Percentiles rank a stretch among this genome's conserved stretches.
These are phyloP conservation scores for Ceratobasidium sp. DNA, from an alignment of 1,284 basidiomycete genomes.

Conservation along the genomic window DNA sequence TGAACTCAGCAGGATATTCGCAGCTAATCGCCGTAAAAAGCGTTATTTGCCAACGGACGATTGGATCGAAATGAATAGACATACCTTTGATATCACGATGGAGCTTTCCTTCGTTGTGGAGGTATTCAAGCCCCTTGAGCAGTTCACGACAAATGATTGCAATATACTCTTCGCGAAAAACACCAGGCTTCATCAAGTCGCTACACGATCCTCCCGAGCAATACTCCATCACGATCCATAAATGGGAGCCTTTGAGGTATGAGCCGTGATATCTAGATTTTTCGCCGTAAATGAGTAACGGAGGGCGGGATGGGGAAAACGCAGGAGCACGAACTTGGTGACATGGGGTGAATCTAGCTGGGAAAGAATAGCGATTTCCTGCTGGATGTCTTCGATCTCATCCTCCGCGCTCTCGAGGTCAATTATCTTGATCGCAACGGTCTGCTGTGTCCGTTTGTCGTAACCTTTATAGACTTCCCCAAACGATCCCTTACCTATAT, in stretches of 20 bases:
- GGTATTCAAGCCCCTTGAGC: slow-evolving; percentile 91
- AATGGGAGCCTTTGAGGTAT: slow-evolving; percentile 91
- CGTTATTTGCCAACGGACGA: not conserved
- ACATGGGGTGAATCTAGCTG: slow-evolving; percentile 96
- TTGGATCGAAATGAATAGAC: too few species aligned
- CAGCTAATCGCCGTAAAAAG: slow-evolving; percentile 67
- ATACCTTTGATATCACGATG: slow-evolving; percentile 93
- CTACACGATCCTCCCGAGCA: slow-evolving; percentile 89
- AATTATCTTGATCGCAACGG: slow-evolving; percentile 98
- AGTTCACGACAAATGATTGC: slow-evolving; percentile 96
- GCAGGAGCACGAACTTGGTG: slow-evolving; percentile 64
- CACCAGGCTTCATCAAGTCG: slow-evolving; percentile 95
- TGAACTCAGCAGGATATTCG: slow-evolving; percentile 93
- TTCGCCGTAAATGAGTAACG: slow-evolving; percentile 46
- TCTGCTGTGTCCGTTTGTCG: slow-evolving; percentile 91
- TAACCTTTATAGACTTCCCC: slow-evolving; percentile 97
- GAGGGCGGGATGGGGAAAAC: not conserved
- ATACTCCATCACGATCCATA: slow-evolving; percentile 99
- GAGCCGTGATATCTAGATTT: slow-evolving; percentile 89
- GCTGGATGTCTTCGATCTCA: slow-evolving; percentile 99
- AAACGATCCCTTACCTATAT: slow-evolving; percentile 97
- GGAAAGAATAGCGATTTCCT: slow-evolving; percentile 98
- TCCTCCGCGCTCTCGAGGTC: slow-evolving; percentile 99
- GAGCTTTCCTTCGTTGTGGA: slow-evolving; percentile 95
- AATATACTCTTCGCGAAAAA: slow-evolving; percentile 98